Conservation (phyloP, 768 basidiomycete genomes). For the Podaxis sp. region DNA sequence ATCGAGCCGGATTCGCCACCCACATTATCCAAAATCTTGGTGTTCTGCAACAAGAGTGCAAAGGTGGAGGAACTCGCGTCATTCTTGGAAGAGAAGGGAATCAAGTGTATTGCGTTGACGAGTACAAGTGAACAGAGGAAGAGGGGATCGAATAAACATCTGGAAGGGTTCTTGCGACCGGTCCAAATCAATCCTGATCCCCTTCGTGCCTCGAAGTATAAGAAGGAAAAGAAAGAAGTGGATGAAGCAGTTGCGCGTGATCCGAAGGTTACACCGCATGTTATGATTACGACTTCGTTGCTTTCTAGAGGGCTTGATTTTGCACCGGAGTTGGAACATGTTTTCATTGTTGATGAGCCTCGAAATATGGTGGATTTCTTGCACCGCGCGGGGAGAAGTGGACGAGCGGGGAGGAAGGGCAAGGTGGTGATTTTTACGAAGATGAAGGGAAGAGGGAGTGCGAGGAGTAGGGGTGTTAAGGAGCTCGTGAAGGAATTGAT, state of each 20-base stretch:
- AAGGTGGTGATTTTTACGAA: constrained; percentile 78
- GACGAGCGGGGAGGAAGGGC: constrained; percentile 65
- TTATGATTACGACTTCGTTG: constrained; percentile 86
- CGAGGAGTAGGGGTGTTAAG: constrained; percentile 44
- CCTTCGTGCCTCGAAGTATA: constrained; percentile 9
- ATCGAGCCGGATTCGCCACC: constrained; percentile 16
- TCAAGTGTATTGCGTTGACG: constrained; percentile 64
- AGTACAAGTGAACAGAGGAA: constrained; percentile 53
- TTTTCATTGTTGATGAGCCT: constrained; percentile 86
- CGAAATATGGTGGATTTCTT: constrained; percentile 89
- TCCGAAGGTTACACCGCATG: constrained; percentile 43
- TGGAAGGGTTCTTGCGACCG: constrained; percentile 66
- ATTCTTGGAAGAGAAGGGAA: constrained; percentile 55
- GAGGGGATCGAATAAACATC: constrained; percentile 69
- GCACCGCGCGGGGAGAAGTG: constrained; percentile 85
- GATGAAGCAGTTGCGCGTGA: constrained; percentile 16
- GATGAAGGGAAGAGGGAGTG: constrained; percentile 58
- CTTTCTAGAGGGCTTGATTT: constrained; percentile 92
- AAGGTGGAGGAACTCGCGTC: constrained; percentile 60
- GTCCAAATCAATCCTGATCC: constrained; percentile 6
- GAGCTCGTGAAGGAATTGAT: constrained; percentile 42
- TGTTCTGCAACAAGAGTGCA: constrained; percentile 78
- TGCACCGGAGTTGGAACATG: constrained; percentile 66
- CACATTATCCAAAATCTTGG: constrained; percentile 60
- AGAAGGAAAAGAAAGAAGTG: background rate